Evolutionary conservation across 179 eudicot species (phyloP), one percentile per base, ranked within the genome.

Genomic region (Gypsophila paniculata): DNA sequence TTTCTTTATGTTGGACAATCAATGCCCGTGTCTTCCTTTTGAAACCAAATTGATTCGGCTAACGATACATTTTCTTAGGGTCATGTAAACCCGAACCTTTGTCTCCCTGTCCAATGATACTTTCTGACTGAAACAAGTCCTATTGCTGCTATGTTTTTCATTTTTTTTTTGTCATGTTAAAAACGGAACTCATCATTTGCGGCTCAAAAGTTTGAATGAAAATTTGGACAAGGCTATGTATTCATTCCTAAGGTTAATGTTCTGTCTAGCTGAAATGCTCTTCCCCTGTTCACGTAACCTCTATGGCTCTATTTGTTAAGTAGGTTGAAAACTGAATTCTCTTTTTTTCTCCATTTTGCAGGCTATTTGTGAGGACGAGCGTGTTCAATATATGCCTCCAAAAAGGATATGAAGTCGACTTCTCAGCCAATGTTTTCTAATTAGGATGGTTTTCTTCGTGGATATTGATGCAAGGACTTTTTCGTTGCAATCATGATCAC

Each of bases 361-460:
- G 96, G 68, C 70, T 55, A 71, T 89, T 1, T 91, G 91, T 61
- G 90, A 84, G 57, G 96, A 90, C 4, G 94, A 83, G 74, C 90
- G 82, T 1, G 85, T 78, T 57, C 86, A 76, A 34, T 91, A 91
- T 74, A 81, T 82, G 68, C 90, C 90, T 34, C 96, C 96, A 2
- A 91, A 89, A 75, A 87, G 96, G 42, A 66, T 74, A 23, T 84
- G 80, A 80, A 12, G 52, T 21, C 1, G 19, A 54, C 51, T 32
- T 63, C 44, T 42, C 38, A 46, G 26, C 32, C 46, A 29, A 39
- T 68, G 70, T 65, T 18, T 61, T 63, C 29, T 9, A 18, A 61
- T 68, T 61, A 59, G 72, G 75, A 67, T 66, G 51, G 11, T 13
- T 23, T 52, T 54, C 23, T 54, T 53, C 6, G 32, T 69, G 18